Evolutionary conservation across 129 eudicot genomes (phyloP).

Genomic region (Artemisia annua): DNA sequence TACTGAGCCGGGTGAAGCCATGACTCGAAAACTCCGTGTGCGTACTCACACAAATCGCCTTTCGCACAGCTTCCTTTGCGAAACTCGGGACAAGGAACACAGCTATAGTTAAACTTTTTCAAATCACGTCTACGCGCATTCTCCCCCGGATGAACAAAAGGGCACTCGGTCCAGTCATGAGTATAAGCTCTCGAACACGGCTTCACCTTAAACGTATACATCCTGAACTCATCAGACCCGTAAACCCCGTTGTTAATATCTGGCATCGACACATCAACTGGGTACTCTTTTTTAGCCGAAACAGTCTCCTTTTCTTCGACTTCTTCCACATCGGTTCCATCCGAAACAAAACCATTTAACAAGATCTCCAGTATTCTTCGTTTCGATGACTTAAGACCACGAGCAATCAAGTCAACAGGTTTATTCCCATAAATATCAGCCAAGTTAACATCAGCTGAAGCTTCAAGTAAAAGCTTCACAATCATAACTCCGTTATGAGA

Average conservation of each 20-base stretch:
- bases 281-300: slow-evolving; percentile 10
- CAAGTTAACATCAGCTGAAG: slow-evolving; percentile 46
- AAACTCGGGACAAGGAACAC: slow-evolving; percentile 96
- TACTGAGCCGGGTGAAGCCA: slow-evolving; percentile 99
- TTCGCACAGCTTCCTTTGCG: slow-evolving; percentile 71
- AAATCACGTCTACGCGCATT: slow-evolving; percentile 86
- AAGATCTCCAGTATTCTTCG: slow-evolving; percentile 48
- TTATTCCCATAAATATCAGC: slow-evolving; percentile 48
- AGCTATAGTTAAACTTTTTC: slow-evolving; percentile 61
- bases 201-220: slow-evolving; percentile 84
- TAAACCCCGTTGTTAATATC: slow-evolving; percentile 78
- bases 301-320: slow-evolving; percentile 20
- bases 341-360: slow-evolving; percentile 43
- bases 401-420: slow-evolving; percentile 48
- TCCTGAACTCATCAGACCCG: slow-evolving; percentile 78
- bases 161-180: slow-evolving; percentile 98
- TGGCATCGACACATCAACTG: slow-evolving; percentile 49
- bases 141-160: slow-evolving; percentile 95
- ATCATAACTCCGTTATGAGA: slow-evolving; percentile 34
- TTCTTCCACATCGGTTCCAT: slow-evolving; percentile 22
- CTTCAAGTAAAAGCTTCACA: slow-evolving; percentile 55
- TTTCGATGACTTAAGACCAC: slow-evolving; percentile 33
- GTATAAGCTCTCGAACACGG: slow-evolving; percentile 94
- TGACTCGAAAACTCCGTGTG: slow-evolving; percentile 95
- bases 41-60: slow-evolving; percentile 81